Evolutionary conservation across 805 yeast species (phyloP).

Genomic region (Hanseniaspora lachancei): DNA sequence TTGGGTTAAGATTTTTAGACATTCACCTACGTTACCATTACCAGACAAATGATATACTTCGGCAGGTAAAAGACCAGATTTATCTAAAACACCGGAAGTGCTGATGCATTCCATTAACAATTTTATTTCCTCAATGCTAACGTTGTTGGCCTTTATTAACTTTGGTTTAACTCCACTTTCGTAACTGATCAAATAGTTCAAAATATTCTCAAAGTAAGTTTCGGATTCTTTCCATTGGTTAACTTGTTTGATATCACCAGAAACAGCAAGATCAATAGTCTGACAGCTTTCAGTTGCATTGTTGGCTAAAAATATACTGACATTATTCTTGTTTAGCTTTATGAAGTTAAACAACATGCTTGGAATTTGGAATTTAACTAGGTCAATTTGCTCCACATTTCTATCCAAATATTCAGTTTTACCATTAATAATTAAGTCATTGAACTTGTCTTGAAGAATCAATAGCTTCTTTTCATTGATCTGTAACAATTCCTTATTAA

Average conservation of each 20-base stretch:
- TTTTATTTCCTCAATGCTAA: conserved; percentile 31
- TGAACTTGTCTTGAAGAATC: conserved; percentile 8
- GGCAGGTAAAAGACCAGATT: background rate
- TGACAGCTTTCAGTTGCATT: background rate
- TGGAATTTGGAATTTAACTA: conserved; percentile 52
- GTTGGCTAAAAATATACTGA: background rate
- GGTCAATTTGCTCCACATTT: conserved; percentile 42
- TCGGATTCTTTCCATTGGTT: conserved; percentile 9
- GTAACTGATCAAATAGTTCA: background rate
- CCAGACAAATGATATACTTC: conserved; percentile 10
- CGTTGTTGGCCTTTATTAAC: conserved; percentile 41
- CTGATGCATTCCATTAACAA: background rate
- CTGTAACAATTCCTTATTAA: background rate
- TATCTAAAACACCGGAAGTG: conserved; percentile 5
- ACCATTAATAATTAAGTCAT: conserved; percentile 40
- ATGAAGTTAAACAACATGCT: conserved; percentile 21
- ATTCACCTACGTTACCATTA: conserved; percentile 9
- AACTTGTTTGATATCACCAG: background rate
- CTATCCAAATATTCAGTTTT: conserved; percentile 48
- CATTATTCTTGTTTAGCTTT: background rate
- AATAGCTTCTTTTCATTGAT: background rate
- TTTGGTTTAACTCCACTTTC: background rate
- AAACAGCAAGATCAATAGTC: conserved; percentile 1
- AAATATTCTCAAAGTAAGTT: background rate
- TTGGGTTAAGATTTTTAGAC: conserved; percentile 4